Evolutionary conservation across 148 eudicot genomes (phyloP).

Genomic region (Chenopodium suecicum): DNA sequence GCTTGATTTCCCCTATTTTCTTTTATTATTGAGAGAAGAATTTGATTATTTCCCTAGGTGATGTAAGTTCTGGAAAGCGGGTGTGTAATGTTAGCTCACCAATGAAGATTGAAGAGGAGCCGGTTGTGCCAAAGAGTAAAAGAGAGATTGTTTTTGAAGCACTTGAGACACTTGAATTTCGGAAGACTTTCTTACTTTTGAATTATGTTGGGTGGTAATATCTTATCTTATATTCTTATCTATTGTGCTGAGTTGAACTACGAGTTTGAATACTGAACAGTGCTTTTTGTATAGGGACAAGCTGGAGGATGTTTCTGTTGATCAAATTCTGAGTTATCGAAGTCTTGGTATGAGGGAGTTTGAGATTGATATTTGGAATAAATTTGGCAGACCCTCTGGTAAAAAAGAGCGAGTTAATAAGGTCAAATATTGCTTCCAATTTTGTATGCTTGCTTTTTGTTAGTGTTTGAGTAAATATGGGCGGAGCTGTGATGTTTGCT

Average conservation of each 20-base stretch:
- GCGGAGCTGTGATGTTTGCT: neutral
- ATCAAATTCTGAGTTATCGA: constrained; percentile 31
- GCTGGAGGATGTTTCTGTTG: constrained; percentile 41
- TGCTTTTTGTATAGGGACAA: constrained; percentile 39
- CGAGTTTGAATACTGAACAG: neutral
- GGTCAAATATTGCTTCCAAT: constrained; percentile 26
- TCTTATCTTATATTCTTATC: neutral
- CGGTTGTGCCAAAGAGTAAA: neutral
- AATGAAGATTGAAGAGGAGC: neutral
- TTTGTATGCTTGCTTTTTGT: neutral
- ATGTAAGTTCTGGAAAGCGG: neutral
- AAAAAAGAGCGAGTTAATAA: constrained; percentile 37
- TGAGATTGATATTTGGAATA: constrained; percentile 55
- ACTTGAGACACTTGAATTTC: constrained; percentile 51
- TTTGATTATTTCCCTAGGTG: constrained; percentile 1
- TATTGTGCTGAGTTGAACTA: neutral
- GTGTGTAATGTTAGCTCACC: constrained; percentile 2
- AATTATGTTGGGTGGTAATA: constrained; percentile 64
- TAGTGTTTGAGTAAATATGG: neutral
- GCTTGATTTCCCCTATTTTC: neutral
- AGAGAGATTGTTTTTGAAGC: constrained; percentile 21
- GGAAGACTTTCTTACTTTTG: constrained; percentile 57
- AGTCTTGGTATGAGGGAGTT: constrained; percentile 43
- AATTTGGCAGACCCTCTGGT: constrained; percentile 32
- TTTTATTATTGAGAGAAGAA: neutral